Evolutionary conservation across 371 early-diverging fungal genomes (phyloP).

Genomic region (Zychaea mexicana): DNA sequence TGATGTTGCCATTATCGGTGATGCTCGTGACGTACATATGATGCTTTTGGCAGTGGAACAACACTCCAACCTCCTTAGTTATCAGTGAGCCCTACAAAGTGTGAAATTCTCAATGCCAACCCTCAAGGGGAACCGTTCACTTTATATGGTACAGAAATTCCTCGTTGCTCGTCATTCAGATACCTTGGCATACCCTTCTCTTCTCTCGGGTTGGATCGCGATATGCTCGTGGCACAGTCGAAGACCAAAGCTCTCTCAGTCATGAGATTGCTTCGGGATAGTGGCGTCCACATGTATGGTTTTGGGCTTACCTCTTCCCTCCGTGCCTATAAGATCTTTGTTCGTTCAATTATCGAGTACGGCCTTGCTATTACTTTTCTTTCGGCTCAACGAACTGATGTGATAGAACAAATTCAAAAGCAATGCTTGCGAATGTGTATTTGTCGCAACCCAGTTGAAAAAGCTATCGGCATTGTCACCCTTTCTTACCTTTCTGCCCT

Average conservation of each 20-base stretch:
- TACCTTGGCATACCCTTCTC: constrained; percentile 16
- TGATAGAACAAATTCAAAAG: no score
- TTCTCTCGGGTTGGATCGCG: background rate
- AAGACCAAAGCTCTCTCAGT: constrained; percentile 2
- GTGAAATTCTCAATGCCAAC: constrained; percentile 16
- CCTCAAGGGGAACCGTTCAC: background rate
- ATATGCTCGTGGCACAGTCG: background rate
- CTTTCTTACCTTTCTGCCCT: no score
- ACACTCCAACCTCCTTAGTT: constrained; percentile 16
- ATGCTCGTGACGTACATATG: background rate
- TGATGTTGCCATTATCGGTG: constrained; percentile 30
- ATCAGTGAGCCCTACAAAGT: constrained; percentile 27
- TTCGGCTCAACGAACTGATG: no score
- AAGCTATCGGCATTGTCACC: no score
- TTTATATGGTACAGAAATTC: background rate
- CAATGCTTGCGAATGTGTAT: no score
- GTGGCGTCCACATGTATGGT: constrained; percentile 10
- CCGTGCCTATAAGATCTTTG: constrained; percentile 9
- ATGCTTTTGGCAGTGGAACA: background rate
- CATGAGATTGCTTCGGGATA: background rate
- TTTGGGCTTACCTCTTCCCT: constrained; percentile 7
- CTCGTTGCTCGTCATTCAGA: background rate
- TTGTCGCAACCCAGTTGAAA: no score
- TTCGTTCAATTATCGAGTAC: constrained; percentile 22
- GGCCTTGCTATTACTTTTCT: constrained; percentile 17